Base-by-base conservation (phyloP, 345 rosid species). In the Isatis tinctoria region DNA sequence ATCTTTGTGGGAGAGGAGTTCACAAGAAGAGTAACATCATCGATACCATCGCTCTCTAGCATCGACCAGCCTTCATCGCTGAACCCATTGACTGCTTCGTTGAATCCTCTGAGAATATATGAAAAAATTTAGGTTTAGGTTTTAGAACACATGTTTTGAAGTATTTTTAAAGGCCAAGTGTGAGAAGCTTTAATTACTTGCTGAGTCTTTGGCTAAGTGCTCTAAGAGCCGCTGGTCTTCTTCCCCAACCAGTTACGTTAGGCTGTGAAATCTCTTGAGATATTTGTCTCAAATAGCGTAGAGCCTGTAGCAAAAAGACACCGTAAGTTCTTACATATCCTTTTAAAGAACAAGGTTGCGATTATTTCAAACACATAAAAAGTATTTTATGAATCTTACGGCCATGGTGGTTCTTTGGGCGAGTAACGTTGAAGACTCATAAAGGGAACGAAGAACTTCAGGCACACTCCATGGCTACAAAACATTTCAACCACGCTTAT, bases 351-450 rank as follows among this genome's bases (percentile, higher is more conserved):
- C 2, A 9, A 52, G 61, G 28, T 51, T 67, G n/a, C 3, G 8
- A 51, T 66, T 1, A 52, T 24, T 39, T 11, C 2, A 52, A 26
- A 37, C 26, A 53, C 16, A 5, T n/a, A n/a, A n/a, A n/a, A 12
- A 37, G 35, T 54, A 28, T 2, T 39, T 9, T 48, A 40, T 27
- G 57, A 64, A 33, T 62, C 92, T 83, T 84, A 91, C 98, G 4
- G 97, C 96, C 96, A 95, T 84, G 18, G 99, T 95, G 52, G 96
- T 90, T 86, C 84, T 88, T 80, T 92, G 99, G 48, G 99, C 97
- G 66, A 95, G 97, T 74, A 88, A 83, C 14, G 93, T 83, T 51
- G 99, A 90, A 17, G 99, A 95, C 76, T 95, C 97, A 43, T 95
- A 95, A 44, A 95, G 90, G 1, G 99, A 97, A 35, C 99, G 97